Evolutionary conservation across 2,329 filamentous ascomycete genomes (phyloP).

Genomic region (Colletotrichum liriopes): DNA sequence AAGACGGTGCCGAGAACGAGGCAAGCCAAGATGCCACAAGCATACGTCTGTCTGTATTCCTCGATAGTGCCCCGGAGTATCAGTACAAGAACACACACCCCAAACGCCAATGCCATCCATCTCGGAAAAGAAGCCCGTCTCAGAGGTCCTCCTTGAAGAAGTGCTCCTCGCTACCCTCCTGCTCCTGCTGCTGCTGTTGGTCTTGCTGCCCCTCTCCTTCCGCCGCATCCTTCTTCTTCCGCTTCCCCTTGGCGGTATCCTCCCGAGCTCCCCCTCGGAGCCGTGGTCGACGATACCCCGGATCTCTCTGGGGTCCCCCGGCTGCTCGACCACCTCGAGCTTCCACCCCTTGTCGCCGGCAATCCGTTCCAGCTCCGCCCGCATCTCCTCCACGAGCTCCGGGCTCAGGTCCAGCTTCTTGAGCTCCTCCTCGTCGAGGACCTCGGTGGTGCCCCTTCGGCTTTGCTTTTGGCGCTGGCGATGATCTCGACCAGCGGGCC

Average conservation of each 20-base stretch:
- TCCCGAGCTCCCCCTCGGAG: slow-evolving; percentile 50
- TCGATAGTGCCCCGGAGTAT: background rate
- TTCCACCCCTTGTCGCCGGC: slow-evolving; percentile 84
- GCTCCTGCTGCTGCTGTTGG: slow-evolving; percentile 42
- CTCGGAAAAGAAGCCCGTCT: background rate
- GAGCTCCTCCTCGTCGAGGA: slow-evolving; percentile 77
- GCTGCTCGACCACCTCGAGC: slow-evolving; percentile 82
- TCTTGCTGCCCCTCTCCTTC: slow-evolving; percentile 23
- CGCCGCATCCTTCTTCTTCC: slow-evolving; percentile 40
- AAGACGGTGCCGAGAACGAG: background rate
- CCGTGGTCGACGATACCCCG: slow-evolving; percentile 78
- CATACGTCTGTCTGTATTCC: background rate
- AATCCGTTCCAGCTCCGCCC: slow-evolving; percentile 76
- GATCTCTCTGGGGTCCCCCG: slow-evolving; percentile 74
- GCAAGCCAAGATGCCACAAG: background rate
- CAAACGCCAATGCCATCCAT: slow-evolving; percentile 41
- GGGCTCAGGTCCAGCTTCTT: slow-evolving; percentile 77
- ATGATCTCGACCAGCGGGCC: slow-evolving; percentile 58
- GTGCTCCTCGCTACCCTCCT: slow-evolving; percentile 64
- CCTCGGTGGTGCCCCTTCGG: slow-evolving; percentile 75
- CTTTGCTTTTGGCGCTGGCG: slow-evolving; percentile 61
- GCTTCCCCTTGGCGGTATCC: slow-evolving; percentile 1
- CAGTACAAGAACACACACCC: slow-evolving; percentile 22
- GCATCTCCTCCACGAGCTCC: slow-evolving; percentile 78
- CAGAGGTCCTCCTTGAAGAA: slow-evolving; percentile 70